Conservation (phyloP, 1,139 yeast genomes). For the Torulaspora globosa region DNA sequence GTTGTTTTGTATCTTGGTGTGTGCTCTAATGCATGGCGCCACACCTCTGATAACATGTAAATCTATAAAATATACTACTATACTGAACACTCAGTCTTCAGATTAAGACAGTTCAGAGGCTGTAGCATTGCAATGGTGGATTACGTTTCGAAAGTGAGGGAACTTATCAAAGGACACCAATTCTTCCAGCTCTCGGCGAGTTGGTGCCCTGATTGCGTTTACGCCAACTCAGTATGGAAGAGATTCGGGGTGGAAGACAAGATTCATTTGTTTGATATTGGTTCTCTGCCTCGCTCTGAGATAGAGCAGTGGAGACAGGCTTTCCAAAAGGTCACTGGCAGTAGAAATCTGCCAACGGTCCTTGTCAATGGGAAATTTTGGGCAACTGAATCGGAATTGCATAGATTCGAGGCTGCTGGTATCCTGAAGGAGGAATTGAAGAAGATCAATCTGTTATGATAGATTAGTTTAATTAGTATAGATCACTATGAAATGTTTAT, state of each 20-base stretch:
- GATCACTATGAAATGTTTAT: background rate
- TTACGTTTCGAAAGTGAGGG: slow-evolving; percentile 41
- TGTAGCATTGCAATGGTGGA: slow-evolving; percentile 13
- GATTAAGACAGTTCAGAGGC: background rate
- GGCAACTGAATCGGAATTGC: slow-evolving; percentile 56
- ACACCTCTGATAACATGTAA: background rate
- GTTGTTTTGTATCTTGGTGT: too few species aligned
- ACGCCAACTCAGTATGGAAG: slow-evolving; percentile 53
- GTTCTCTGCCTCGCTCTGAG: slow-evolving; percentile 48
- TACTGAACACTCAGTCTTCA: background rate
- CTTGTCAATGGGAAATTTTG: slow-evolving; percentile 60
- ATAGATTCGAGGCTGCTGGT: slow-evolving; percentile 43
- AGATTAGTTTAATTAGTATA: slow-evolving; percentile 2
- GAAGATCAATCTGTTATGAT: slow-evolving; percentile 39
- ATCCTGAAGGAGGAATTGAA: slow-evolving; percentile 44
- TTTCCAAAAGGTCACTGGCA: slow-evolving; percentile 56
- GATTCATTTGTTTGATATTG: slow-evolving; percentile 56
- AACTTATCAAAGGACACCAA: slow-evolving; percentile 45
- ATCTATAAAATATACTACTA: background rate
- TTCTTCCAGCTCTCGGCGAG: slow-evolving; percentile 61
- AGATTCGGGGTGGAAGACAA: slow-evolving; percentile 48
- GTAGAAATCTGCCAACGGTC: slow-evolving; percentile 69
- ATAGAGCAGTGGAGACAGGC: slow-evolving; percentile 57
- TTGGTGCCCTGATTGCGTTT: slow-evolving; percentile 78
- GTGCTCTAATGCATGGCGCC: background rate